These are phyloP conservation scores for Iris macrosiphon DNA, from an alignment of 106 monocot species.

Conservation along the genomic window DNA sequence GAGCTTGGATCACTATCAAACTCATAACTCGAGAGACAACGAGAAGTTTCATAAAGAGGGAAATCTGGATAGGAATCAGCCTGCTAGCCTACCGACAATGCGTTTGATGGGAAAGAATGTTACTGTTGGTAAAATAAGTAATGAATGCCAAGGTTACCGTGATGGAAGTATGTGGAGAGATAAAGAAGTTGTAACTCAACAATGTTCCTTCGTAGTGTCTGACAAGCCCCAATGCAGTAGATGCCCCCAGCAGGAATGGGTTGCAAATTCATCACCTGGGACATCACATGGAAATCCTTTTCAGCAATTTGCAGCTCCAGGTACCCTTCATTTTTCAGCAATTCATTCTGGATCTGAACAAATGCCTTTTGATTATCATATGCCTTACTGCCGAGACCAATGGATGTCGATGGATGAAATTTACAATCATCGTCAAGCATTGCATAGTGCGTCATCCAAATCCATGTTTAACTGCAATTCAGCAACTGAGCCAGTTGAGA, in stretches of 20 bases:
- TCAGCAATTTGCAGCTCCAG: not conserved
- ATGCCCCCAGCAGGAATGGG: not conserved
- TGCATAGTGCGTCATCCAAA: not conserved
- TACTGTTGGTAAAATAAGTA: slow-evolving; percentile 22
- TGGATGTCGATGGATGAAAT: not conserved
- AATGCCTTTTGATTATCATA: slow-evolving; percentile 5
- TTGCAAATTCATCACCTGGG: slow-evolving; percentile 1
- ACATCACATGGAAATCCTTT: slow-evolving; percentile 4
- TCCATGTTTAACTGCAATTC: not conserved
- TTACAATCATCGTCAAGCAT: slow-evolving; percentile 4
- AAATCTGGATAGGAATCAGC: slow-evolving; percentile 4
- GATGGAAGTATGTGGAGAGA: slow-evolving; percentile 21
- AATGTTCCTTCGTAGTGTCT: no score
- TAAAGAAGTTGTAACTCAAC: slow-evolving; percentile 15
- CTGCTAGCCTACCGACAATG: slow-evolving; percentile 24
- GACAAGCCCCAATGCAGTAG: not conserved
- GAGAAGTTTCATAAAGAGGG: not conserved
- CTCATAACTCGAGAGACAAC: not conserved
- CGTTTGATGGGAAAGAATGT: slow-evolving; percentile 68
- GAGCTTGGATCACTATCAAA: slow-evolving; percentile 5
- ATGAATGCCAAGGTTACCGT: slow-evolving; percentile 12
- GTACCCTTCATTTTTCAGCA: slow-evolving; percentile 1
- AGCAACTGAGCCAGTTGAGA: not conserved
- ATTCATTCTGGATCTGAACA: not conserved
- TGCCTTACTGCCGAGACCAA: not conserved